Evolutionary conservation across 2,329 filamentous ascomycete genomes (phyloP).

Genomic region (Curvularia verruculosa): DNA sequence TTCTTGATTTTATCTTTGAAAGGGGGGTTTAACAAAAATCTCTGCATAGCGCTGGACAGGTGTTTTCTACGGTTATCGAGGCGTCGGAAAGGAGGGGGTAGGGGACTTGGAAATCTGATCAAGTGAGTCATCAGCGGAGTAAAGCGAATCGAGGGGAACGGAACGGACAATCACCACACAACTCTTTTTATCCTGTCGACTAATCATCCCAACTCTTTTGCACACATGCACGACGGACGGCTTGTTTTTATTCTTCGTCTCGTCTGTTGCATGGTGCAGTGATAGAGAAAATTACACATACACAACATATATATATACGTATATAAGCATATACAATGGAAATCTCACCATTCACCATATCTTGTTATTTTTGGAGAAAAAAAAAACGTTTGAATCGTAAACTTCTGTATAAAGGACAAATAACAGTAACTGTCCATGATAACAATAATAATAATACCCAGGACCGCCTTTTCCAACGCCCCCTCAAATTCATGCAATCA

Average conservation of each 20-base stretch:
- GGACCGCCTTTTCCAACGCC: neutral
- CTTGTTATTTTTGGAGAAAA: neutral
- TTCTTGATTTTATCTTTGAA: neutral
- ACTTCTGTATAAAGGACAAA: no score
- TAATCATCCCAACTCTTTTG: neutral
- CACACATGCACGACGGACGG: neutral
- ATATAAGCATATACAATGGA: neutral
- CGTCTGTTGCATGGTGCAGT: neutral
- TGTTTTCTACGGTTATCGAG: neutral
- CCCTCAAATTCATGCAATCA: neutral
- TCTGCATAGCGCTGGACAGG: neutral
- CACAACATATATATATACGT: neutral
- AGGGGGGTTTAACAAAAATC: neutral
- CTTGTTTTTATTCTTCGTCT: neutral
- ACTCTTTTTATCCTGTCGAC: neutral
- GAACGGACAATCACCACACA: neutral
- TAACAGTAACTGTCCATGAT: neutral
- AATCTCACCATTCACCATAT: neutral
- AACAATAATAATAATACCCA: neutral
- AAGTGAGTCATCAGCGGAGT: neutral
- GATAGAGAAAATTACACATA: neutral
- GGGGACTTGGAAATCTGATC: neutral
- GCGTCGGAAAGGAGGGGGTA: neutral
- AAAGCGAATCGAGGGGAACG: neutral
- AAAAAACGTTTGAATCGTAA: neutral